Percentiles rank a stretch among this genome's conserved stretches.
phyloP scores from a whole-genome alignment of 768 basidiomycete genomes.

The Rhodotorula babjevae region DNA sequence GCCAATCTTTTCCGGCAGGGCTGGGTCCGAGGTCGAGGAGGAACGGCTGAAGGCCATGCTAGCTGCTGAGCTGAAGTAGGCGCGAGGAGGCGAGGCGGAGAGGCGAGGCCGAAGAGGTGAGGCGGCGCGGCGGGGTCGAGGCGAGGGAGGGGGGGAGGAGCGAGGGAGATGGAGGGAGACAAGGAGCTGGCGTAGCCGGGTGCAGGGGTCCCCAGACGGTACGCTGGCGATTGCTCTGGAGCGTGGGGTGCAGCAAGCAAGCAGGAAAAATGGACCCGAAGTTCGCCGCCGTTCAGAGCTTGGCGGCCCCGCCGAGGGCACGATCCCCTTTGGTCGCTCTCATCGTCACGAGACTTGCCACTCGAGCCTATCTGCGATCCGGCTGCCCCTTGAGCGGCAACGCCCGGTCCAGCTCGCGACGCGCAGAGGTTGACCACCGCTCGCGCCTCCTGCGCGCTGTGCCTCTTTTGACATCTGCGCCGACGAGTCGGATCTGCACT shows the following conservation, averaged over 20 bases:
- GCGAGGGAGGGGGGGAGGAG: neutral
- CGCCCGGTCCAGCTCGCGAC: too few relatives aligned
- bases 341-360: too few relatives aligned
- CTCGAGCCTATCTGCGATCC: too few relatives aligned
- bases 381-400: too few relatives aligned
- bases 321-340: too few relatives aligned
- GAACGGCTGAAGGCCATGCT: conserved; percentile 2
- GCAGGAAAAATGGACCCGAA: too few relatives aligned
- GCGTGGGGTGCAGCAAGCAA: neutral
- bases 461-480: too few relatives aligned
- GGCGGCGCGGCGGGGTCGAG: neutral
- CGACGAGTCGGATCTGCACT: too few relatives aligned
- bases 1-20: neutral
- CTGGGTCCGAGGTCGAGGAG: neutral
- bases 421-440: too few relatives aligned
- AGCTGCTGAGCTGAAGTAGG: neutral
- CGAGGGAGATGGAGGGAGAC: neutral
- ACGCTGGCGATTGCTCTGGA: neutral
- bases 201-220: neutral
- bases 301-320: too few relatives aligned
- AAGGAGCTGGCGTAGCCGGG: neutral
- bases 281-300: too few relatives aligned
- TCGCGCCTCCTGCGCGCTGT: too few relatives aligned
- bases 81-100: neutral
- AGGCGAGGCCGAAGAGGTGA: neutral